phyloP scores from a whole-genome alignment of 495 filamentous ascomycete genomes.

The Podospora tetraspora region DNA sequence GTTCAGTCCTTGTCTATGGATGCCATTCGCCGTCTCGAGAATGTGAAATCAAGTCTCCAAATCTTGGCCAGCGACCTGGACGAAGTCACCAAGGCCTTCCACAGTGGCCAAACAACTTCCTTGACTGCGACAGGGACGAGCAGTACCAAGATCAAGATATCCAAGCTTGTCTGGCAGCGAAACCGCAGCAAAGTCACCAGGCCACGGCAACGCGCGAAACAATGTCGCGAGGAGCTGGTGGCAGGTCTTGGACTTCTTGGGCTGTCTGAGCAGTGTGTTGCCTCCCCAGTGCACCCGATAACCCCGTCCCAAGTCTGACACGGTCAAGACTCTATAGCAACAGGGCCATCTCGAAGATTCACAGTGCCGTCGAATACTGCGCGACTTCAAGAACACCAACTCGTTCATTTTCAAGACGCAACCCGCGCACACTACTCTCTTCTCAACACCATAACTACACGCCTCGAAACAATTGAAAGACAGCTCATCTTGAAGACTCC shows the following conservation, averaged over 20 bases:
- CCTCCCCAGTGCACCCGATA: too few relatives aligned
- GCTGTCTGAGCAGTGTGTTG: background rate
- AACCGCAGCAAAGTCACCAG: background rate
- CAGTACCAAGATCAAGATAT: background rate
- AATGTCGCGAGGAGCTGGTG: background rate
- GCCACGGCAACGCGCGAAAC: slow-evolving; percentile 1
- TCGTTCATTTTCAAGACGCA: background rate
- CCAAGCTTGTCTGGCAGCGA: slow-evolving; percentile 3
- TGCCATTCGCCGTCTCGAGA: background rate
- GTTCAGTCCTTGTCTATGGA: background rate
- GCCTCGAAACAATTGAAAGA: background rate
- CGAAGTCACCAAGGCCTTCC: background rate
- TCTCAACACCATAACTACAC: background rate
- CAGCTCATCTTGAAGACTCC: background rate
- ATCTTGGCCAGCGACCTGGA: background rate
- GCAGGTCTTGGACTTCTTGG: slow-evolving; percentile 1
- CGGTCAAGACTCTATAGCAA: background rate
- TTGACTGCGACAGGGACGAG: background rate
- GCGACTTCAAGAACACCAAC: background rate
- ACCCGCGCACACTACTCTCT: background rate
- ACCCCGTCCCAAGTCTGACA: background rate
- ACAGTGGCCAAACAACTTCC: background rate
- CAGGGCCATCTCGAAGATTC: background rate
- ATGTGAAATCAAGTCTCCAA: background rate
- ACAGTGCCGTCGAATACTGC: background rate